Evolutionary conservation across 2,329 filamentous ascomycete species (phyloP).

Genomic region (Talaromyces sp.): DNA sequence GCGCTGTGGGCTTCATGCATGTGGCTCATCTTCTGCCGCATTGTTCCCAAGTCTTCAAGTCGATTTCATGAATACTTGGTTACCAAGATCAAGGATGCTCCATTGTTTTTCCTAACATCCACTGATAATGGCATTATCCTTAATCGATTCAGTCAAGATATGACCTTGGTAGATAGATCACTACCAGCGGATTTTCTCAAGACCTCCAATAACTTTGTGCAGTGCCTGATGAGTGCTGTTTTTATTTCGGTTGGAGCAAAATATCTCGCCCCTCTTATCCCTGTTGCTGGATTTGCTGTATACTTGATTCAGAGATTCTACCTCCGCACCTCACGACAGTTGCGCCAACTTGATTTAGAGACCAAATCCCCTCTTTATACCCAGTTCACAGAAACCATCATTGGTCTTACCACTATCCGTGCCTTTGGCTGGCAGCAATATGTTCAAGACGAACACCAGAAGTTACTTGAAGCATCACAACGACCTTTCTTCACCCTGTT

Average conservation of each 20-base stretch:
- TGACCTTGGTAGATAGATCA: constrained; percentile 41
- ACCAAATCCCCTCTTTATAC: constrained; percentile 56
- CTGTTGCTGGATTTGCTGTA: constrained; percentile 42
- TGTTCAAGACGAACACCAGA: constrained; percentile 43
- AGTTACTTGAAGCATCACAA: constrained; percentile 51
- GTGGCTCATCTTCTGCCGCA: constrained; percentile 9
- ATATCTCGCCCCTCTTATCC: constrained; percentile 49
- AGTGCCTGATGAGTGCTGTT: neutral
- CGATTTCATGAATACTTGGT: constrained; percentile 40
- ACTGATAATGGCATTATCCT: constrained; percentile 37
- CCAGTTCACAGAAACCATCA: constrained; percentile 53
- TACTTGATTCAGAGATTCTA: constrained; percentile 55
- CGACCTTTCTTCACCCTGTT: constrained; percentile 54
- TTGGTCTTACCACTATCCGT: constrained; percentile 51
- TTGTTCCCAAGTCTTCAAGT: constrained; percentile 6
- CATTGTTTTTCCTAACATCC: constrained; percentile 39
- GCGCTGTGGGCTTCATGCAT: constrained; percentile 9
- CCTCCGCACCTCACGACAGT: constrained; percentile 55
- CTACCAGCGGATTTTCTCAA: constrained; percentile 18
- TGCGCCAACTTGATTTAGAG: constrained; percentile 58
- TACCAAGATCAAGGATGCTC: constrained; percentile 46
- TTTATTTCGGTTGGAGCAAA: constrained; percentile 18
- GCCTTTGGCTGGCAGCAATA: constrained; percentile 50
- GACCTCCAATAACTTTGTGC: neutral
- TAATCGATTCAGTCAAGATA: constrained; percentile 42